Evolutionary conservation across 352 stramenopile species (phyloP).

Genomic region (Globisporangium cystogenes): DNA sequence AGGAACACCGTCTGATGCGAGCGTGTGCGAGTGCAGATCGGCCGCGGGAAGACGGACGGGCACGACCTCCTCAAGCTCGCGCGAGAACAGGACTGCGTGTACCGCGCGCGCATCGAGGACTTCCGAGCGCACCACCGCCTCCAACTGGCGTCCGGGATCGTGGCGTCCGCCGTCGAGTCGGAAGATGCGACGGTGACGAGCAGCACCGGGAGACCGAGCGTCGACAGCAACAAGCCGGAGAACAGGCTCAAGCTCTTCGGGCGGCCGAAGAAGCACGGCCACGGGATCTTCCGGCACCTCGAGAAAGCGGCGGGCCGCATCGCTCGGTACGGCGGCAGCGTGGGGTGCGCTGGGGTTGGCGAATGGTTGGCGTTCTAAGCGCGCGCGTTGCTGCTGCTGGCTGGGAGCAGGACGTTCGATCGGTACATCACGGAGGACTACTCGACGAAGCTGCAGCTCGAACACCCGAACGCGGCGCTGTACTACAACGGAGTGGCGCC

Average conservation of each 20-base stretch:
- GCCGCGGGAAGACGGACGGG: slow-evolving; percentile 39
- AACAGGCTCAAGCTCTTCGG: slow-evolving; percentile 49
- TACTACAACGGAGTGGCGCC: slow-evolving; percentile 49
- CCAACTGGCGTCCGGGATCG: slow-evolving; percentile 72
- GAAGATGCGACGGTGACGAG: slow-evolving; percentile 22
- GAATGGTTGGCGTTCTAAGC: not conserved
- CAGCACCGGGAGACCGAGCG: slow-evolving; percentile 28
- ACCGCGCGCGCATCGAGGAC: slow-evolving; percentile 69
- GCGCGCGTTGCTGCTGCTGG: not conserved
- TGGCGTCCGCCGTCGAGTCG: slow-evolving; percentile 55
- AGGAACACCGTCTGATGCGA: not conserved
- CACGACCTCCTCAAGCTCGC: slow-evolving; percentile 42
- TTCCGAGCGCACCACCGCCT: slow-evolving; percentile 81
- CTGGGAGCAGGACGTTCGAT: slow-evolving; percentile 56
- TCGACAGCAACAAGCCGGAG: slow-evolving; percentile 39
- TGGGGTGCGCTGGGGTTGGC: not conserved
- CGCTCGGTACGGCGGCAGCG: no score
- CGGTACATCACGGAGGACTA: slow-evolving; percentile 62
- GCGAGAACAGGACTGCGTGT: slow-evolving; percentile 60
- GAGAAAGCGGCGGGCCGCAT: slow-evolving; percentile 47
- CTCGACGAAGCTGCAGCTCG: slow-evolving; percentile 35
- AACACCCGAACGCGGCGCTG: slow-evolving; percentile 48
- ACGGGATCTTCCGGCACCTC: slow-evolving; percentile 49
- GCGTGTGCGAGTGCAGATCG: slow-evolving; percentile 32
- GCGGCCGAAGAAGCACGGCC: slow-evolving; percentile 50